Evolutionary conservation across 2,329 filamentous ascomycete species (phyloP).

Genomic region (Alternaria consortialis): DNA sequence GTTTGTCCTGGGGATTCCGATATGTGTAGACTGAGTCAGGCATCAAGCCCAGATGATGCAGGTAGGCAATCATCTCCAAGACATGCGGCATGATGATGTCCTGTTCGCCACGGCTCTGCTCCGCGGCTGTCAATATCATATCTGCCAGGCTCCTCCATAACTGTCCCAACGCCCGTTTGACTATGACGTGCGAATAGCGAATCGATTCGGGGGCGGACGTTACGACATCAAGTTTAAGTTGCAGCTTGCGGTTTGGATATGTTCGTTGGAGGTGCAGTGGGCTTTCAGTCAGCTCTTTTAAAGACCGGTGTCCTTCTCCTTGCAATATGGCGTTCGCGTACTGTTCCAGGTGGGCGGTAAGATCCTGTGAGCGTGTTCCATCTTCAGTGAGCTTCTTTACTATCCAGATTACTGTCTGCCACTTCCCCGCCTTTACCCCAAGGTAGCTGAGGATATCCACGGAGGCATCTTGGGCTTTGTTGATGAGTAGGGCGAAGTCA

Average conservation of each 20-base stretch:
- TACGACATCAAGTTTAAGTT: conserved; percentile 34
- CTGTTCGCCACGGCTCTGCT: conserved; percentile 25
- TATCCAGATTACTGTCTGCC: conserved; percentile 58
- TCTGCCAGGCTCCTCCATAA: conserved; percentile 58
- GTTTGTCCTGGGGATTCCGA: conserved; percentile 43
- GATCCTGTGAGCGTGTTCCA: conserved; percentile 23
- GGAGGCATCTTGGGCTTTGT: conserved; percentile 38
- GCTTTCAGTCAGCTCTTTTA: conserved; percentile 37
- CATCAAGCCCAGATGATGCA: conserved; percentile 59
- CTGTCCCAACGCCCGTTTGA: conserved; percentile 54
- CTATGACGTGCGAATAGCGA: conserved; percentile 23
- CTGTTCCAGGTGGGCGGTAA: conserved; percentile 23
- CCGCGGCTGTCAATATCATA: conserved; percentile 54
- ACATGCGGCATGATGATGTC: conserved; percentile 54
- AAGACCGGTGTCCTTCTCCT: conserved; percentile 17
- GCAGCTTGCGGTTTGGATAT: conserved; percentile 23
- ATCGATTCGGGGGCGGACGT: conserved; percentile 40
- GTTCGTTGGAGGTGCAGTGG: conserved; percentile 31
- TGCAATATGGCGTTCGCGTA: conserved; percentile 31
- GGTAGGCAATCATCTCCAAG: conserved; percentile 58
- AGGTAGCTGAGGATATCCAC: conserved; percentile 54
- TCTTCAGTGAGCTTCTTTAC: conserved; percentile 54
- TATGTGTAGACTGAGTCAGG: conserved; percentile 57
- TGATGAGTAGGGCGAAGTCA: conserved; percentile 39
- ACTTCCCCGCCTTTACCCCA: conserved; percentile 52